Evolutionary conservation across 1,139 yeast species (phyloP).

Genomic region (Kurtzmaniella natalensis): DNA sequence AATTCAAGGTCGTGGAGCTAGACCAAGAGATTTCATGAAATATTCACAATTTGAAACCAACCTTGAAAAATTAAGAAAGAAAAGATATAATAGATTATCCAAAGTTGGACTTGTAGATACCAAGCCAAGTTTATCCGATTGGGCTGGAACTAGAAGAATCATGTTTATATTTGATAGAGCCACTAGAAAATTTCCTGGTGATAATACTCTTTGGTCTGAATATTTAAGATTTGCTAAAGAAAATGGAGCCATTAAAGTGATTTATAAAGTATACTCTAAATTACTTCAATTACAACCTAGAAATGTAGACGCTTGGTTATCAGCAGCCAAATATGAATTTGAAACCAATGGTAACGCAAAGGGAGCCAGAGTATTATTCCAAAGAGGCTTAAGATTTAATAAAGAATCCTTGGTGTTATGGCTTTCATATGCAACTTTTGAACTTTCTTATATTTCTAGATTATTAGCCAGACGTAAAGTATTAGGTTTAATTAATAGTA

Average conservation of each 20-base stretch:
- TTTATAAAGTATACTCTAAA: constrained; percentile 77
- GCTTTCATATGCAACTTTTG: constrained; percentile 85
- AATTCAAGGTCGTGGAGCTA: constrained; percentile 78
- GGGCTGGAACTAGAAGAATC: constrained; percentile 83
- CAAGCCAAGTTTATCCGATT: constrained; percentile 69
- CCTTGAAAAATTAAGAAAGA: constrained; percentile 72
- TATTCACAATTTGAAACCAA: constrained; percentile 81
- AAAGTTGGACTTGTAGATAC: constrained; percentile 47
- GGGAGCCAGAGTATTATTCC: constrained; percentile 84
- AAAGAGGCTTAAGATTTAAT: constrained; percentile 80
- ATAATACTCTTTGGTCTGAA: constrained; percentile 71
- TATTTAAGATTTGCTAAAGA: constrained; percentile 72
- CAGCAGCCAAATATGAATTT: constrained; percentile 92
- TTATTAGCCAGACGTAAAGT: constrained; percentile 79
- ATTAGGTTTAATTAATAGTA: constrained; percentile 70
- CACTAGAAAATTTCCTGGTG: constrained; percentile 73
- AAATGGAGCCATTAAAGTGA: constrained; percentile 70
- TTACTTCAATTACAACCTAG: constrained; percentile 87
- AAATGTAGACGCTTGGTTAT: constrained; percentile 85
- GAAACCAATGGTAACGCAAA: constrained; percentile 84
- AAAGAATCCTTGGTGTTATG: constrained; percentile 70
- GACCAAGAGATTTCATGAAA: constrained; percentile 69
- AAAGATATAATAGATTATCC: constrained; percentile 62
- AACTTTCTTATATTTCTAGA: constrained; percentile 79
- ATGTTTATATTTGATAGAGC: constrained; percentile 83